Evolutionary conservation across 305 asterid species (phyloP), one percentile per base, ranked within the genome.

Genomic region (Vinca major): DNA sequence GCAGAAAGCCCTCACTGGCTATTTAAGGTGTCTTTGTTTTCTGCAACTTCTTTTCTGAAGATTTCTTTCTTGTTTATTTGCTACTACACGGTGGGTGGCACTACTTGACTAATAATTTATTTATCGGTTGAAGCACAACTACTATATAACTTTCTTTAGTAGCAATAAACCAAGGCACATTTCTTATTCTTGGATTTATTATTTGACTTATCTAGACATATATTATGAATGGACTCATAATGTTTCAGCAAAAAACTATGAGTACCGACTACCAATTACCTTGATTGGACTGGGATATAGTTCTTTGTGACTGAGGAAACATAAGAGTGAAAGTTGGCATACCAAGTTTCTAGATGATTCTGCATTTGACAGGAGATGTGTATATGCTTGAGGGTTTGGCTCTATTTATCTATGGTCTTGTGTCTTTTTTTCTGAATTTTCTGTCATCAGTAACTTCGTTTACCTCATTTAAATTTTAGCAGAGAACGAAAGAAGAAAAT

Each of bases 1-100:
- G 85, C 86, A 5, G 97, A 92, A 76, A 88, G 96, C 79, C 98
- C 98, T 54, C 88, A 88, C 67, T 92, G 98, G 98, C 97, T 92
- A 70, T 84, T 72, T 83, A 92, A 92, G 96, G 98, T 84, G 71
- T 71, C 57, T 39, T 45, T 47, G 71, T 54, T 62, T 36, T 53
- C 3, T 51, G 33, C 45, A 56, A 68, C 9, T 21, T n/a, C 21
- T 43, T 19, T 12, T 33, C 7, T 68, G 54, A 44, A 63, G 52
- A 5, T 58, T 37, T 57, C 44, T 57, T 57, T 37, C 52, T 40
- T 19, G 52, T 63, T 63, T n/a, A 40, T 63, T 63, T 41, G 52
- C 14, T 10, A 13, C 4, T 62, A 26, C 43, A 9, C 7, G 1
- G 44, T 45, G 17, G 1, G 44, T 45, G 17, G 44, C 20, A 12